Percentiles rank a stretch among this genome's conserved stretches.
Evolutionary conservation across 2,329 filamentous ascomycete species (phyloP).

Genomic region (Pseudovirgaria hyperparasitica): DNA sequence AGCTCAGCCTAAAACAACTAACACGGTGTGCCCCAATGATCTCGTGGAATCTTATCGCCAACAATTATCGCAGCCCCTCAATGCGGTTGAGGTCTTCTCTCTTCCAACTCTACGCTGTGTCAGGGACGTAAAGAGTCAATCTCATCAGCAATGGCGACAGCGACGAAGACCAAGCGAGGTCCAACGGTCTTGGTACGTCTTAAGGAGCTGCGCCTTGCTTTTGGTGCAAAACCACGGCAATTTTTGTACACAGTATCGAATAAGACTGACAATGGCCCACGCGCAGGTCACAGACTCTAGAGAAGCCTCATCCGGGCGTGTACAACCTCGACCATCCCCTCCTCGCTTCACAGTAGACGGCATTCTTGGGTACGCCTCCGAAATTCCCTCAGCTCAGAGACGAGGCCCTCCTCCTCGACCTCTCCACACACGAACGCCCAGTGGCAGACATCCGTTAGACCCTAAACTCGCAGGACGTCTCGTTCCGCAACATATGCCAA

Average conservation of each 20-base stretch:
- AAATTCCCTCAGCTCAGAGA: slow-evolving; percentile 89
- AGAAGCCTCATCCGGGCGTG: slow-evolving; percentile 27
- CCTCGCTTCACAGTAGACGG: slow-evolving; percentile 72
- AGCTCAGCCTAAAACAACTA: too few species aligned
- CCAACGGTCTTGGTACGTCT: slow-evolving; percentile 47
- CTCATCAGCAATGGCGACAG: too few species aligned
- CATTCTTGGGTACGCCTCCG: slow-evolving; percentile 83
- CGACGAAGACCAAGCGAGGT: slow-evolving; percentile 34
- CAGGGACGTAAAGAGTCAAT: too few species aligned
- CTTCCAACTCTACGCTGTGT: too few species aligned
- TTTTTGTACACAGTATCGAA: slow-evolving; percentile 1
- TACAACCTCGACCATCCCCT: slow-evolving; percentile 13
- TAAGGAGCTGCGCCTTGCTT: slow-evolving; percentile 2
- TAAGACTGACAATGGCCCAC: slow-evolving; percentile 1
- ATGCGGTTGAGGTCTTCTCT: too few species aligned
- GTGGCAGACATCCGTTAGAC: slow-evolving; percentile 38
- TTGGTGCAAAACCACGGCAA: slow-evolving; percentile 6
- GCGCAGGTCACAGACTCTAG: slow-evolving; percentile 45
- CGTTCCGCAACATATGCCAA: slow-evolving; percentile 53
- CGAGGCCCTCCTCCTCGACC: slow-evolving; percentile 52
- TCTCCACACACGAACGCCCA: slow-evolving; percentile 35
- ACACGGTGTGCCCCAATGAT: too few species aligned
- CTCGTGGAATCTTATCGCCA: too few species aligned
- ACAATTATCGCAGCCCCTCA: too few species aligned
- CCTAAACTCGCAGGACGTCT: slow-evolving; percentile 44